These are phyloP conservation scores for Xylariomycetidae sp. DNA, from an alignment of 2,329 filamentous ascomycete genomes.

Conservation along the genomic window DNA sequence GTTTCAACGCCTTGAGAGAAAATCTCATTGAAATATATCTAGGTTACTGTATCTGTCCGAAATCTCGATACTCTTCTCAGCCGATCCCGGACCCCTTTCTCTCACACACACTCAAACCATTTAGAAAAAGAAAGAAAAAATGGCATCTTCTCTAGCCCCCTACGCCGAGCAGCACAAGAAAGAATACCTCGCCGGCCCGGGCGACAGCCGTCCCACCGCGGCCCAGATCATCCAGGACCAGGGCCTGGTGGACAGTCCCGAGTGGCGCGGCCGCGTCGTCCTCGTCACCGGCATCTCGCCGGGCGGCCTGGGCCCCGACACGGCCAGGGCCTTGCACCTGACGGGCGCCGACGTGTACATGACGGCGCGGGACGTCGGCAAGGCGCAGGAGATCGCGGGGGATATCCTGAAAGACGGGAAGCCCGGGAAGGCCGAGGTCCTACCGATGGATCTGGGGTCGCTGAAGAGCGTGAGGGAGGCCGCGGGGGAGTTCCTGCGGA, in stretches of 20 bases:
- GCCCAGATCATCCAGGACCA: slow-evolving; percentile 32
- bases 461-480: slow-evolving; percentile 7
- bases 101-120: no score
- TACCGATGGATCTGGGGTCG: slow-evolving; percentile 12
- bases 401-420: slow-evolving; percentile 7
- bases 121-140: no score
- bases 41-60: no score
- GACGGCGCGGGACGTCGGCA: slow-evolving; percentile 9
- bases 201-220: slow-evolving; percentile 33
- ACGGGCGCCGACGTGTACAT: slow-evolving; percentile 12
- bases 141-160: no score
- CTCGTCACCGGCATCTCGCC: neutral
- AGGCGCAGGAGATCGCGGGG: slow-evolving; percentile 8
- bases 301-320: neutral
- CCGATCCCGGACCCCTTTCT: no score
- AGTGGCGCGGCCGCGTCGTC: no score
- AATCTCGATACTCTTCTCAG: no score
- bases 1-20: no score
- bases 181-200: slow-evolving; percentile 22
- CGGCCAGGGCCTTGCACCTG: neutral
- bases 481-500: neutral
- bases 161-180: slow-evolving; percentile 5
- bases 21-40: no score
- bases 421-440: slow-evolving; percentile 10
- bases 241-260: no score